Base-by-base conservation (phyloP, 805 yeast genomes). In the Komagataella phaffii region DNA sequence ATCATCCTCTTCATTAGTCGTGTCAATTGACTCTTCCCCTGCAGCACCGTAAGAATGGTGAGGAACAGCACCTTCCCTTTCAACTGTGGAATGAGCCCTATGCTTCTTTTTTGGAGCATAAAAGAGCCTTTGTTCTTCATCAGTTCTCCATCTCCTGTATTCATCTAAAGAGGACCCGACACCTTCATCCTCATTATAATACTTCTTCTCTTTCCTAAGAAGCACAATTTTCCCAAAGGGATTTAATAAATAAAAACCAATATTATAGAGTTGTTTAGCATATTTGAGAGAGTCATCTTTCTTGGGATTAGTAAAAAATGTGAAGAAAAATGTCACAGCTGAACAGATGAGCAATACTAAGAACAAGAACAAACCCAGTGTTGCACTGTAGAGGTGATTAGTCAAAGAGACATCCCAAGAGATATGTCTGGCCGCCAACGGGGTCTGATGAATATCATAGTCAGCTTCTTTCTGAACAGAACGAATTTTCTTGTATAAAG, bases 141-240 rank as follows among this genome's bases (percentile, higher is more conserved):
- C 85, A 4, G 81, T 74, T 62, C 95, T 83, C 99, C 99, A 91
- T 54, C 83, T 74, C 56, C 85, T 83, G 62, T 88, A 93, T 64
- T 90, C 97, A 17, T 83, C 80, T 7, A 88, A 72, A 4, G 90
- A 77, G 40, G 91, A 77, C 17, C 98, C 98, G 60, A 87, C 95
- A 58, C 89, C 81, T 48, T 82, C 85, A 64, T 91, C 99, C 65
- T 91, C 98, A 46, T 77, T 75, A 47, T 87, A 67, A 63, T 91
- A 93, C 58, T 85, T 83, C 53, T 85, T 82, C 59, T 88, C 96
- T 54, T 80, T 81, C 54, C 75, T 76, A 55, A 91, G 71, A 53
- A 88, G 77, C 3, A 93, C 93, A 58, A 88, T 81, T 59, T 84
- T 88, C 3, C 98, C 98, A 71, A 91, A 93, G 3, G 99, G 99